Base-by-base conservation (phyloP, 176 grass and related monocot genomes). In the Aechmea fasciata region DNA sequence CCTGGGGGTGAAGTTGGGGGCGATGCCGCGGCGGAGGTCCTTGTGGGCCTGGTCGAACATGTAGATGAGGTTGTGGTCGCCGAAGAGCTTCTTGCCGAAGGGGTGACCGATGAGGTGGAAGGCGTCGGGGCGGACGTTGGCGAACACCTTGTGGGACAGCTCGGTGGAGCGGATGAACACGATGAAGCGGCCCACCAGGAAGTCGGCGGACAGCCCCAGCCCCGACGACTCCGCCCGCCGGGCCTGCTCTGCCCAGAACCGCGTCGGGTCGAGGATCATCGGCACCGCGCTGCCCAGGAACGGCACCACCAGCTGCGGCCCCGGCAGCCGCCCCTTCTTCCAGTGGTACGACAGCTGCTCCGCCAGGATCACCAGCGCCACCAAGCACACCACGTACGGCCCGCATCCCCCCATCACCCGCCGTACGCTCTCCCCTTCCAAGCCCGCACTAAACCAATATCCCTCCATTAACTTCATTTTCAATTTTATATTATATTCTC, bases 1-100 rank as follows among this genome's bases (percentile, higher is more conserved):
- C 68, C 83, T 80, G 6, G 74, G 79, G 2, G 80, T 88, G 82
- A 96, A 96, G 76, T 96, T 96, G n/a, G 85, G 82, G 1, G 80
- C 91, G 57, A 96, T 91, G 25, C 87, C 75, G 49, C 84, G 87
- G 41, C 91, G 91, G 47, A 88, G 84, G 68, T 96, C 91, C 73
- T 96, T 91, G 79, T 96, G 91, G 24, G 69, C 67, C 20, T 96
- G 84, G 81, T 87, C 87, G 50, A 96, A 85, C 91, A 88, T 85
- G 87, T 96, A 96, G 65, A 91, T 81, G 77, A 91, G 76, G 80
- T 91, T 96, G 79, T 90, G 82, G n/a, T 96, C 91, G 12, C 91
- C 91, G 48, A 96, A 96, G 50, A 96, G 82, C 77, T 75, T 88
- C 82, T 96, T 96, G 23, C 87, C 91, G 50, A 96, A 96, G 0